phyloP scores from a whole-genome alignment of 1,284 basidiomycete species.

The Phylloporus gajari region DNA sequence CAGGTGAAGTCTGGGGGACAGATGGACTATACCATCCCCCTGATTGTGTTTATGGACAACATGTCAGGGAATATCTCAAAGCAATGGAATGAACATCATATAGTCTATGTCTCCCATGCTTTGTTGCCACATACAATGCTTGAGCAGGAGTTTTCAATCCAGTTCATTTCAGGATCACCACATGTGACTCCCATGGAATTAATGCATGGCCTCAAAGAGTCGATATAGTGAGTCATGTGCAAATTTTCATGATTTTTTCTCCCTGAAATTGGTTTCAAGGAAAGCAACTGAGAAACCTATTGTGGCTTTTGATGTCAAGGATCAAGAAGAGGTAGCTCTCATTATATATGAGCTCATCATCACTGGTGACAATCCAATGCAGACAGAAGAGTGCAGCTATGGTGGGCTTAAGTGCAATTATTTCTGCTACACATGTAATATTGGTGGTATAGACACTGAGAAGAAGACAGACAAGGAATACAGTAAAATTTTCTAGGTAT shows the following conservation, averaged over 20 bases:
- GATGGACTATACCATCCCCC: too few relatives aligned
- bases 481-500: conserved; percentile 30
- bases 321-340: conserved; percentile 36
- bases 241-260: neutral
- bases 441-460: conserved; percentile 35
- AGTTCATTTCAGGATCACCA: conserved; percentile 42
- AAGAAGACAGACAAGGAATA: conserved; percentile 38
- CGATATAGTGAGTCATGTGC: conserved; percentile 30
- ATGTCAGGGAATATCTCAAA: too few relatives aligned
- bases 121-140: conserved; percentile 14
- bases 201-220: conserved; percentile 35
- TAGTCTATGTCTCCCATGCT: conserved; percentile 41
- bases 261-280: neutral
- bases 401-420: conserved; percentile 40
- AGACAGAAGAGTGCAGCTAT: conserved; percentile 46
- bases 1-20: conserved; percentile 9
- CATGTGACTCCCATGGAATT: conserved; percentile 44
- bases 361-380: conserved; percentile 50
- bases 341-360: conserved; percentile 37
- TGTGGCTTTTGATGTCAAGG: conserved; percentile 34
- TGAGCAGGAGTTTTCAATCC: conserved; percentile 44
- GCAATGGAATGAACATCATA: too few relatives aligned
- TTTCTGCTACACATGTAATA: conserved; percentile 44
- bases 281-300: neutral
- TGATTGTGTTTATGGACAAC: too few relatives aligned